A percentile compares a stretch with the other conserved stretches of the same genome.
Evolutionary conservation across 2,329 filamentous ascomycete species (phyloP).

Genomic region (Colletotrichum cuscutae): DNA sequence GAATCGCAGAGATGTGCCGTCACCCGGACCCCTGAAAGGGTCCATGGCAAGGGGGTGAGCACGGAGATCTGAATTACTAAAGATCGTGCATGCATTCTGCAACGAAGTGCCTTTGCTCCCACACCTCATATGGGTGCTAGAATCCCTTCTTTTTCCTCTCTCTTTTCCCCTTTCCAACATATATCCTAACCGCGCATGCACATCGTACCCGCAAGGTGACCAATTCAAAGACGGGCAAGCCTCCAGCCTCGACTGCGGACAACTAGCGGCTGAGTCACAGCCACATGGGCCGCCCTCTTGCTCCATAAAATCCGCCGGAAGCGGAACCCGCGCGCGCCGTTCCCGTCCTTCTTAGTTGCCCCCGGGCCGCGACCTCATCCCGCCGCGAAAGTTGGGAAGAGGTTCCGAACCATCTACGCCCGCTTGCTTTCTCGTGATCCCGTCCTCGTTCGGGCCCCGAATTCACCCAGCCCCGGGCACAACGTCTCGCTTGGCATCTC

Average conservation of each 20-base stretch:
- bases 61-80: slow-evolving; percentile 10
- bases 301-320: not conserved
- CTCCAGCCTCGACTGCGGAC: not conserved
- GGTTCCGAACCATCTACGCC: not conserved
- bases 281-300: not conserved
- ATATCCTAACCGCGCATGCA: too few relatives aligned
- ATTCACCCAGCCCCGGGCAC: not conserved
- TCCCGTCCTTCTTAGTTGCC: slow-evolving; percentile 18
- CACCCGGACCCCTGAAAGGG: not conserved
- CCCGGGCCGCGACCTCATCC: slow-evolving; percentile 2
- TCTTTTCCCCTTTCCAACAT: not conserved
- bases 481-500: not conserved
- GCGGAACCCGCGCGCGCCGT: slow-evolving; percentile 25
- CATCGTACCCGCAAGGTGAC: too few relatives aligned
- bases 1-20: not conserved
- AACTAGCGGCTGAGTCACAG: not conserved
- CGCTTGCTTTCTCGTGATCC: not conserved
- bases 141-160: not conserved
- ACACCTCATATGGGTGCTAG: slow-evolving; percentile 6
- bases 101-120: not conserved
- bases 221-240: too few relatives aligned
- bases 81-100: not conserved
- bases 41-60: not conserved
- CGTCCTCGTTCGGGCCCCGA: slow-evolving; percentile 14
- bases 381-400: not conserved